phyloP scores from a whole-genome alignment of 495 filamentous ascomycete genomes.

The Penicillium manginii region DNA sequence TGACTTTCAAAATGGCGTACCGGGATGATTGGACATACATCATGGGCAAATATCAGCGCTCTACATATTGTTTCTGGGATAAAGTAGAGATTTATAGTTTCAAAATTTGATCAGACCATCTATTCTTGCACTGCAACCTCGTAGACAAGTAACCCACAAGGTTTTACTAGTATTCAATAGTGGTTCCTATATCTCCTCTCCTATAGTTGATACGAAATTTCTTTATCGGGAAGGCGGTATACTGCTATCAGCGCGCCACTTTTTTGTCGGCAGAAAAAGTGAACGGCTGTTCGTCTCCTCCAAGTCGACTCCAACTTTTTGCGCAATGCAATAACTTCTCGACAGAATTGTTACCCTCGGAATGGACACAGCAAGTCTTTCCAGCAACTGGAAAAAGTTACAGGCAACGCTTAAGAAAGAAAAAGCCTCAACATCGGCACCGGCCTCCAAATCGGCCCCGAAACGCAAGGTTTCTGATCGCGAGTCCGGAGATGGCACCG shows the following conservation, averaged over 20 bases:
- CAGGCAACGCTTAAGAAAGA: constrained; percentile 65
- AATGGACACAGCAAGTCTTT: constrained; percentile 53
- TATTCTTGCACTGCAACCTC: not conserved
- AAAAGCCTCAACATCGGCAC: constrained; percentile 23
- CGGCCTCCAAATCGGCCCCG: constrained; percentile 30
- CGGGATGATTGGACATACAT: constrained; percentile 36
- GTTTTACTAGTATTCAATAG: not conserved
- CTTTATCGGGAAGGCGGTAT: constrained; percentile 14
- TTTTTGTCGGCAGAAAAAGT: constrained; percentile 31
- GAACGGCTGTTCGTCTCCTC: not conserved
- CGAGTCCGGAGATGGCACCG: constrained; percentile 34
- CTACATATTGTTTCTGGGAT: constrained; percentile 5
- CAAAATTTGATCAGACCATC: constrained; percentile 9
- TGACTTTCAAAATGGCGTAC: constrained; percentile 32
- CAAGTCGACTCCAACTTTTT: not conserved
- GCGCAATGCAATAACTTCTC: constrained; percentile 12
- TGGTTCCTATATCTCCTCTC: not conserved
- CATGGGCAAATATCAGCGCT: constrained; percentile 18
- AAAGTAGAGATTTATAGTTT: constrained; percentile 5
- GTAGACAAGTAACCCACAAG: not conserved
- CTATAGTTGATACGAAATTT: not conserved
- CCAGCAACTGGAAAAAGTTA: constrained; percentile 76
- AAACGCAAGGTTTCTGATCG: constrained; percentile 47
- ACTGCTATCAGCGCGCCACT: not conserved
- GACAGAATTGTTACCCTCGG: constrained; percentile 21